Evolutionary conservation across 495 filamentous ascomycete species (phyloP).

Genomic region (Xylaria curta): DNA sequence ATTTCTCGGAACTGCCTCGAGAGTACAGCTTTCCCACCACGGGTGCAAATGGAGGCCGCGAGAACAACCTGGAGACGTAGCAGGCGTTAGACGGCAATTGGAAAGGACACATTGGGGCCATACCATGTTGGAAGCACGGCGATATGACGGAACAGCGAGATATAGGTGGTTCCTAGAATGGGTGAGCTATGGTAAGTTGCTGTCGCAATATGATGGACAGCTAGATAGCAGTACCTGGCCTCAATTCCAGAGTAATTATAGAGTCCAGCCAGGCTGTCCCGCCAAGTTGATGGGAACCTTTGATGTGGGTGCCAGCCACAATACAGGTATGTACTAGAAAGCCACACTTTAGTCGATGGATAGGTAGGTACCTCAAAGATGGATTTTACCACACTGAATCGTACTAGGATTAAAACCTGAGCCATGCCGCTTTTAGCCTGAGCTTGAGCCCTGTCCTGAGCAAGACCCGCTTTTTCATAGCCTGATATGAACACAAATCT

Average conservation of each 20-base stretch:
- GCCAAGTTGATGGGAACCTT: conserved; percentile 15
- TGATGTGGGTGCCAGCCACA: conserved; percentile 4
- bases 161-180: conserved; percentile 19
- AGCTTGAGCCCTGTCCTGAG: too few relatives aligned
- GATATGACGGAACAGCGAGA: conserved; percentile 1
- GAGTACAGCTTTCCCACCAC: conserved; percentile 95
- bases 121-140: conserved; percentile 33
- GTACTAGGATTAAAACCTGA: too few relatives aligned
- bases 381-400: too few relatives aligned
- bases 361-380: too few relatives aligned
- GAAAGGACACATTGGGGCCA: conserved; percentile 1
- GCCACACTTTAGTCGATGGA: background rate
- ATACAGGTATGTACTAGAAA: background rate
- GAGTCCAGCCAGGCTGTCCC: conserved; percentile 23
- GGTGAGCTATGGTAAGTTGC: conserved; percentile 28
- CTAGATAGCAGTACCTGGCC: background rate
- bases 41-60: conserved; percentile 97
- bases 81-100: conserved; percentile 27
- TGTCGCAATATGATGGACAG: conserved; percentile 22
- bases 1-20: conserved; percentile 97
- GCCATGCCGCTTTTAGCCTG: too few relatives aligned
- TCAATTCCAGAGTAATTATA: background rate
- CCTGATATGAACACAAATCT: too few relatives aligned
- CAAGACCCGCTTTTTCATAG: too few relatives aligned
- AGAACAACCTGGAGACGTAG: conserved; percentile 79